Evolutionary conservation across 768 basidiomycete species (phyloP), one percentile per base, ranked within the genome.

Genomic region (Lyophyllum decastes): DNA sequence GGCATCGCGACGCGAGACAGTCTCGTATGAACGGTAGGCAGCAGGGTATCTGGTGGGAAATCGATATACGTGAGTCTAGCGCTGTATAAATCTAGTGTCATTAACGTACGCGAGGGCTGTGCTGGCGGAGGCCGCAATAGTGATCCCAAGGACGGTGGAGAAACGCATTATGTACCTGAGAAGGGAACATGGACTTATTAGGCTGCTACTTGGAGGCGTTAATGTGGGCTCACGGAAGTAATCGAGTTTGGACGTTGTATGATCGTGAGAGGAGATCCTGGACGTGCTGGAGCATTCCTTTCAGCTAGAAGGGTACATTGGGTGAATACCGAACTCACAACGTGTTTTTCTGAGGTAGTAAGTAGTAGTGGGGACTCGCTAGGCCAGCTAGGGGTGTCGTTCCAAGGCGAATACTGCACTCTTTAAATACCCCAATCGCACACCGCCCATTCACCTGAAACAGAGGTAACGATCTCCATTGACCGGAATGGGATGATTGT

Each of bases 311-410:
- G 14, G 14, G n/a, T n/a, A n/a, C n/a, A n/a, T n/a, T n/a, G n/a
- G n/a, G n/a, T n/a, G n/a, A n/a, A n/a, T n/a, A n/a, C n/a, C 14
- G 35, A 38, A 38, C 35, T 38, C 30, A 30, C 30, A 30, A 30
- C 4, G n/a, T 10, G 5, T 10, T 4, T 30, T 30, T 30, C 30
- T 30, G 30, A 30, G 30, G 30, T 30, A 30, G 33, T 24, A 49
- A 16, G 48, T 26, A 17, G 48, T 49, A 30, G 24, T 49, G 26
- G 27, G n/a, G 26, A 49, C 48, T 26, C 48, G 48, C 26, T 49
- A 49, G 48, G 48, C 48, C 48, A 30, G 48, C 48, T 49, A 49
- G 48, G 48, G 27, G 48, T 49, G 26, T 11, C 25, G 45, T 46
- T 21, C 21, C 2, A 46, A 46, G 45, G 6, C 11, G 30, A 33